Percentiles rank a stretch among this genome's conserved stretches.
Conservation (phyloP, 1,284 basidiomycete genomes). For the Marasmius tenuissimus region DNA sequence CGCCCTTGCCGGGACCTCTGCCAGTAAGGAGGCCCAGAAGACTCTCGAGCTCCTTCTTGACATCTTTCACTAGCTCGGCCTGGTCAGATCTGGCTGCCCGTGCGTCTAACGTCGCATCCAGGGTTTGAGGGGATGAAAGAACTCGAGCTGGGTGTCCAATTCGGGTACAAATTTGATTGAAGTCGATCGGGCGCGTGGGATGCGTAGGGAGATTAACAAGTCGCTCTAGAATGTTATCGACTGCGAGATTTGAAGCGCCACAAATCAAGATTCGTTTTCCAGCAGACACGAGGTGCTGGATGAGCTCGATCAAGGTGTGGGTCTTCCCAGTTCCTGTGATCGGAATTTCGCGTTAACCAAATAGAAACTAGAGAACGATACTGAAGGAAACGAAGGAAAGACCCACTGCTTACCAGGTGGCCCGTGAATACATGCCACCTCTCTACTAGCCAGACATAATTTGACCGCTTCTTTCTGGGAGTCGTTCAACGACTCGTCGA, state of each 20-base stretch:
- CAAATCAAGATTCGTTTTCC: slow-evolving; percentile 73
- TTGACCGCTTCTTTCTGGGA: slow-evolving; percentile 83
- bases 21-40: slow-evolving; percentile 69
- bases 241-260: slow-evolving; percentile 89
- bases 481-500: slow-evolving; percentile 76
- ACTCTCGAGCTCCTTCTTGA: slow-evolving; percentile 80
- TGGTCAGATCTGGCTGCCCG: slow-evolving; percentile 81
- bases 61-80: slow-evolving; percentile 80
- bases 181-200: slow-evolving; percentile 42
- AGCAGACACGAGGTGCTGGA: slow-evolving; percentile 72
- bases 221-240: slow-evolving; percentile 90
- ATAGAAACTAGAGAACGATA: not conserved
- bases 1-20: slow-evolving; percentile 59
- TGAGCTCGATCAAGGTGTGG: slow-evolving; percentile 87
- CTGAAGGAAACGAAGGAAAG: not conserved
- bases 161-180: slow-evolving; percentile 61
- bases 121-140: slow-evolving; percentile 67
- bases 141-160: slow-evolving; percentile 94
- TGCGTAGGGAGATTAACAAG: slow-evolving; percentile 58
- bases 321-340: slow-evolving; percentile 84
- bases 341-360: not conserved
- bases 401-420: slow-evolving; percentile 71
- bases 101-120: slow-evolving; percentile 85
- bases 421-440: slow-evolving; percentile 94
- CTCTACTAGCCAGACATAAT: slow-evolving; percentile 70